Base-by-base conservation (phyloP, 306 rosid species). In the Mucuna pruriens region DNA sequence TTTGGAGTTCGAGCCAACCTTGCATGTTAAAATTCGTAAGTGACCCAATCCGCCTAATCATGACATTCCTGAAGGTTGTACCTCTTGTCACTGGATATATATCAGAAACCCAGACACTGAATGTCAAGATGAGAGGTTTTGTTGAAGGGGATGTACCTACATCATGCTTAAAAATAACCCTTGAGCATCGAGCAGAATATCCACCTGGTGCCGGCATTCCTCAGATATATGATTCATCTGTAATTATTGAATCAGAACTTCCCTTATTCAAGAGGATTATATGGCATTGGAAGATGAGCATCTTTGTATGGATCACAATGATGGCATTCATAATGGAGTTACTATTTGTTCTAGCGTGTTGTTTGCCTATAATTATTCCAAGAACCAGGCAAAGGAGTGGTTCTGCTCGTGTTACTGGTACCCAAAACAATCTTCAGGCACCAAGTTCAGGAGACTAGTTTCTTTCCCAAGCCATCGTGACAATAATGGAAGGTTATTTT, bases 171-270 rank as follows among this genome's bases (percentile, higher is more conserved):
- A 92, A 81, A 83, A 87, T 95, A 83, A 89, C 84, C 46, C 87
- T 95, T 9, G 97, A 88, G 78, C 97, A 91, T 52, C 92, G 98
- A 64, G 97, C 99, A 16, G 97, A 90, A 80, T 90, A 84, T 86
- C 77, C 16, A 1, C 84, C 92, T 51, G 97, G 97, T 57, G 96
- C 94, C 19, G 98, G 99, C 60, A 89, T 95, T 76, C 99, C 99
- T 33, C 92, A 95, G 86, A 77, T 93, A 64, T 93, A 93, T 9
- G 94, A 93, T 48, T 88, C 98, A 60, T 85, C 81, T 33, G 51
- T 91, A 23, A 19, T 70, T 71, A 83, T 95, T 51, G 89, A 90
- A 65, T 89, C 97, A 0, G 91, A 93, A 74, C 94, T 90, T 79
- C 91, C 99, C 38, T 69, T 92, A 13, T 76, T 87, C 5, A 89